Evolutionary conservation across 2,329 filamentous ascomycete species (phyloP), one percentile per base, ranked within the genome.

Genomic region (Lojkania enalia): DNA sequence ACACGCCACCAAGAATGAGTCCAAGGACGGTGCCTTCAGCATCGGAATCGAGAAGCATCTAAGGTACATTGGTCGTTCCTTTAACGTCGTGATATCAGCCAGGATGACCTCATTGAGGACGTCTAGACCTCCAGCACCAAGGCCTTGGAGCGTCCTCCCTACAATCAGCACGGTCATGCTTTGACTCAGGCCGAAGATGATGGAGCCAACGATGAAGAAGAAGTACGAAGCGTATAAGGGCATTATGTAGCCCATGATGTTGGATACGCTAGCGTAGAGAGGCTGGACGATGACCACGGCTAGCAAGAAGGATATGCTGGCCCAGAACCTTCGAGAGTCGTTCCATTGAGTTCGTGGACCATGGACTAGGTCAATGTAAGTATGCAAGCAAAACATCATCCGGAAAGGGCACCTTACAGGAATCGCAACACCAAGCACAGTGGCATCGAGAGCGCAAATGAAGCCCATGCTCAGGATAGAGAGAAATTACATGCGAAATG

Each of bases 21-120:
- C 78, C 78, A 12, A 71, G 57, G 2, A 72, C 71, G 2, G 70
- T 72, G 4, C 76, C 78, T n/a, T 78, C 51, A 0, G 75, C 76
- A 76, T 81, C 32, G 78, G 71, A 3, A 73, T 66, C 39, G 74
- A 72, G 16, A 75, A 66, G 2, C 77, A 48, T 0, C 75, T 77
- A 7, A 80, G 58, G 44, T 74, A 80, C 2, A 79, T 51, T 36
- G 67, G 71, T 9, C 74, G 68, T 14, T 59, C 46, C 18, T 73
- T 65, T 39, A 80, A 67, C 20, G 74, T 77, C 49, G 80, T 81
- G n/a, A 82, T 60, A 61, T 82, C 79, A 0, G 71, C 73, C 18
- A 81, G 75, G 7, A 72, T 73, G 42, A 81, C 74, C 4, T 70
- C 72, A 5, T 74, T 69, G 13, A 81, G 56, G 41, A 75, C 72